Conservation (phyloP, 176 grass and related monocot species). For the Urochloa ruziziensis region DNA sequence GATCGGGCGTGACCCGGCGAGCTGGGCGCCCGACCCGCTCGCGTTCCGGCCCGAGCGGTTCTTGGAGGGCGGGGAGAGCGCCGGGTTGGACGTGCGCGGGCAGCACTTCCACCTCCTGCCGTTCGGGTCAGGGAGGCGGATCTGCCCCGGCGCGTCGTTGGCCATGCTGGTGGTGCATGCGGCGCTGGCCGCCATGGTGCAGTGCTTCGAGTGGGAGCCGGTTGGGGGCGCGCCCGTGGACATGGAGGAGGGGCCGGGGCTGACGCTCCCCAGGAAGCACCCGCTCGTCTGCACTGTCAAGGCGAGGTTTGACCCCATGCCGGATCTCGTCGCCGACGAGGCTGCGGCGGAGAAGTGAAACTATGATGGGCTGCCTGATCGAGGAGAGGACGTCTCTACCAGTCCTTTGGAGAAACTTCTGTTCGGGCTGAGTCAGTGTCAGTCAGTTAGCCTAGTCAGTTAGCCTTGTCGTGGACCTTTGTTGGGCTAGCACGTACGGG, state of each 20-base stretch:
- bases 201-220: constrained; percentile 66
- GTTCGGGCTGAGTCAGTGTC: too few relatives aligned
- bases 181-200: constrained; percentile 53
- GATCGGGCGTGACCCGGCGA: constrained; percentile 51
- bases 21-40: constrained; percentile 42
- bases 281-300: constrained; percentile 36
- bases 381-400: too few relatives aligned
- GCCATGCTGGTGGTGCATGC: constrained; percentile 52
- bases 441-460: too few relatives aligned
- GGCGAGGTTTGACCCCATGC: constrained; percentile 21
- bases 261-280: constrained; percentile 39
- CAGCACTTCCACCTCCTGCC: constrained; percentile 76
- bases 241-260: constrained; percentile 61
- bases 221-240: constrained; percentile 41
- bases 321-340: neutral
- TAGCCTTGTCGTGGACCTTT: too few relatives aligned
- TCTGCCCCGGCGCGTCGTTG: constrained; percentile 65
- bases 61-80: neutral
- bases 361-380: too few relatives aligned
- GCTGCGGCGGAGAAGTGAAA: neutral
- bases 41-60: constrained; percentile 70
- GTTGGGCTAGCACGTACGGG: too few relatives aligned
- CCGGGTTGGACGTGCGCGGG: constrained; percentile 49
- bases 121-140: constrained; percentile 60
- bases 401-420: too few relatives aligned